phyloP scores from a whole-genome alignment of 345 rosid species.

The Melaleuca alternifolia region DNA sequence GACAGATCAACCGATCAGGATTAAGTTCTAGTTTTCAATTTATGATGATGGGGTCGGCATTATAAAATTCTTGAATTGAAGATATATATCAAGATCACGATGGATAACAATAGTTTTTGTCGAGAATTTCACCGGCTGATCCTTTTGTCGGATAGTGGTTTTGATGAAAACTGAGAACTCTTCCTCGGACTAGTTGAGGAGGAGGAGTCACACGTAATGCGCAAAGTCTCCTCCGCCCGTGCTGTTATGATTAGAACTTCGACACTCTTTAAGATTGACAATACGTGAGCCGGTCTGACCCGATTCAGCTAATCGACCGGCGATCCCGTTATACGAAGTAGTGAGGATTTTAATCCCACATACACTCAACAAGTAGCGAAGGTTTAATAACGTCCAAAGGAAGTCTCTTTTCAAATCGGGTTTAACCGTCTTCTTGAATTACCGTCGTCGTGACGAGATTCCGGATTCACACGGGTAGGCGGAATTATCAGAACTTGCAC shows the following conservation, averaged over 20 bases:
- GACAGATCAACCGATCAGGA: background rate
- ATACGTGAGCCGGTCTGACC: rapidly evolving
- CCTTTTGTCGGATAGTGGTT: background rate
- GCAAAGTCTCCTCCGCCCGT: background rate
- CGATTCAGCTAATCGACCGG: background rate
- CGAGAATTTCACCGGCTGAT: background rate
- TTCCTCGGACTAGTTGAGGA: background rate
- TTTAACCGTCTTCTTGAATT: no score
- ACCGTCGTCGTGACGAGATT: no score
- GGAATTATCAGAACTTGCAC: no score
- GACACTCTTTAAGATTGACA: rapidly evolving
- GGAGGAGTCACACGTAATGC: no score
- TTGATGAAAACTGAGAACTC: background rate
- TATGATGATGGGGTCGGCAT: background rate
- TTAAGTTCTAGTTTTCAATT: background rate
- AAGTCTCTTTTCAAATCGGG: background rate
- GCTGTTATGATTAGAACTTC: rapidly evolving
- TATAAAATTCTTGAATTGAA: background rate
- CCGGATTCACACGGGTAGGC: no score
- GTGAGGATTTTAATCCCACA: rapidly evolving
- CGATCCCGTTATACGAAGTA: background rate
- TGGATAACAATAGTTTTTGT: background rate
- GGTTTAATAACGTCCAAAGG: background rate
- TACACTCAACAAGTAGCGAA: background rate
- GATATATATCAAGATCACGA: rapidly evolving